phyloP scores from a whole-genome alignment of 2,329 filamentous ascomycete species.

The Elsinoe ampelina region DNA sequence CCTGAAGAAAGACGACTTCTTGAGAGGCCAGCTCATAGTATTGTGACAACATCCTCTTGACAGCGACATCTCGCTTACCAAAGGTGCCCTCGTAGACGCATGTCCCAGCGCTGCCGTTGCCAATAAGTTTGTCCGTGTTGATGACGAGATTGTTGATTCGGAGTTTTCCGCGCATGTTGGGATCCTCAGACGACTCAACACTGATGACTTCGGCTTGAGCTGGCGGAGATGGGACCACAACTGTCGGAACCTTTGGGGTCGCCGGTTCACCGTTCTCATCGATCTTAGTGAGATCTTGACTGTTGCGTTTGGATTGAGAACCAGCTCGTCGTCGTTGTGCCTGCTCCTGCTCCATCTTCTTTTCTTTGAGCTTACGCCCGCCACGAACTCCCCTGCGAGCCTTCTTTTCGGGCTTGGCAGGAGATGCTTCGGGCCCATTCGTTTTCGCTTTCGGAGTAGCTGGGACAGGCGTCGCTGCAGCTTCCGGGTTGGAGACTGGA shows the following conservation, averaged over 20 bases:
- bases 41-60: constrained; percentile 93
- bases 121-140: constrained; percentile 51
- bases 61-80: constrained; percentile 83
- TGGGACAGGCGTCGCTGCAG: neutral
- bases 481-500: constrained; percentile 12
- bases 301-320: constrained; percentile 15
- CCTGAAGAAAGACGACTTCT: constrained; percentile 79
- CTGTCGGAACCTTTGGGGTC: constrained; percentile 22
- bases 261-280: constrained; percentile 23
- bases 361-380: constrained; percentile 24
- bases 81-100: constrained; percentile 92
- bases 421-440: constrained; percentile 4
- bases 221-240: neutral
- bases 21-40: constrained; percentile 94
- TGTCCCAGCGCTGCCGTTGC: constrained; percentile 88
- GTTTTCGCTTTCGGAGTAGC: neutral
- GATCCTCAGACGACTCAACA: constrained; percentile 33
- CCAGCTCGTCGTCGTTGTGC: constrained; percentile 15
- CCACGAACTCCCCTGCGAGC: constrained; percentile 39
- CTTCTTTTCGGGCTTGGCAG: constrained; percentile 35
- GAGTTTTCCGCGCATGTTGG: constrained; percentile 39
- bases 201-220: constrained; percentile 30
- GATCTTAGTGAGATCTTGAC: constrained; percentile 19
- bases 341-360: constrained; percentile 19
- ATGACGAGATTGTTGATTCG: constrained; percentile 54